phyloP scores from a whole-genome alignment of 495 filamentous ascomycete genomes.

The Parathielavia hyrcaniae region DNA sequence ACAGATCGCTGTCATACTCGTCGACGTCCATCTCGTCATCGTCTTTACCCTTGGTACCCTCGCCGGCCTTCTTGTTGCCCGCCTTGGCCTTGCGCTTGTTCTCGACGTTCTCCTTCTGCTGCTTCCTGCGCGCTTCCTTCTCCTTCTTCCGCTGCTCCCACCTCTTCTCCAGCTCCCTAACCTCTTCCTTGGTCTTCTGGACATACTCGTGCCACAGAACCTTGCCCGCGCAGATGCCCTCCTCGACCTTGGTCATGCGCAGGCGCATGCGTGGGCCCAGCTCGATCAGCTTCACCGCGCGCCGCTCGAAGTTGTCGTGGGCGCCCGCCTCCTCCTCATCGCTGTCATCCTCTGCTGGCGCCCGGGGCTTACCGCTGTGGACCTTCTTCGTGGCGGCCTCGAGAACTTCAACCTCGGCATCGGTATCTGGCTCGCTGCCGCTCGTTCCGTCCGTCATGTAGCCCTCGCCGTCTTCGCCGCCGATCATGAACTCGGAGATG shows the following conservation, averaged over 20 bases:
- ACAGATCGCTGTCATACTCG: constrained; percentile 47
- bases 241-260: constrained; percentile 91
- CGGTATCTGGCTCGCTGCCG: constrained; percentile 87
- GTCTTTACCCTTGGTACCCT: constrained; percentile 49
- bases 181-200: constrained; percentile 70
- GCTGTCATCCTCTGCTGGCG: constrained; percentile 25
- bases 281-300: constrained; percentile 85
- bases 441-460: constrained; percentile 79
- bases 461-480: constrained; percentile 65
- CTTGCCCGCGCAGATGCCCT: constrained; percentile 83
- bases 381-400: constrained; percentile 65
- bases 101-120: constrained; percentile 82
- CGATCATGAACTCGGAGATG: constrained; percentile 90
- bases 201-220: constrained; percentile 97
- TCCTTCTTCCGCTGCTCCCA: constrained; percentile 74
- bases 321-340: constrained; percentile 31
- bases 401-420: constrained; percentile 89
- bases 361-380: constrained; percentile 54
- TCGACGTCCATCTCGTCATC: constrained; percentile 57
- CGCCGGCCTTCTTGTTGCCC: constrained; percentile 44
- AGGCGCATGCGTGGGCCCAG: constrained; percentile 85
- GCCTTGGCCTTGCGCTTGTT: constrained; percentile 60
- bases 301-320: constrained; percentile 58
- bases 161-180: constrained; percentile 65
- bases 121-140: constrained; percentile 71